Conservation (phyloP, 106 monocot genomes). For the Gastrodia elata region DNA sequence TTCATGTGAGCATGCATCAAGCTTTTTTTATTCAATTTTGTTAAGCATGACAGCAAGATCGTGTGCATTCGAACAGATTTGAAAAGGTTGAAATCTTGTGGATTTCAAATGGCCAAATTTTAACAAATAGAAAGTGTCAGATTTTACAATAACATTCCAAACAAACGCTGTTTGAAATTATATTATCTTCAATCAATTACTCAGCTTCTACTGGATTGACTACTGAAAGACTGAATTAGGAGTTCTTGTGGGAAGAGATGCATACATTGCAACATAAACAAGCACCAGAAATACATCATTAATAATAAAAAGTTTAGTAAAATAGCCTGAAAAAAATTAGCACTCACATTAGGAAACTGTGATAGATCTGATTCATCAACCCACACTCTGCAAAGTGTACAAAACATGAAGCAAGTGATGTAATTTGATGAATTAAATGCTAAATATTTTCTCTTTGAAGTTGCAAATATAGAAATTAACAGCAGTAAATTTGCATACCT, state of each 20-base stretch:
- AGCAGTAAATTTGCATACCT: constrained; percentile 11
- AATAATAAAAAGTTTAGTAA: not conserved
- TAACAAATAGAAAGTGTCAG: too few species aligned
- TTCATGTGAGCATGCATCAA: too few species aligned
- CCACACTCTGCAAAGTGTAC: constrained; percentile 37
- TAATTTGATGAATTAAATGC: not conserved
- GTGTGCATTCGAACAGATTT: too few species aligned
- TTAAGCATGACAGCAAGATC: too few species aligned
- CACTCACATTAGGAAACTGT: constrained; percentile 47
- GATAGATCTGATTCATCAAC: constrained; percentile 33
- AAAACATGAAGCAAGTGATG: not conserved
- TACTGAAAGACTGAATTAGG: not conserved
- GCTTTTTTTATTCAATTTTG: too few species aligned
- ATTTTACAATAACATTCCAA: too few species aligned
- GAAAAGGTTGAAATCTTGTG: too few species aligned
- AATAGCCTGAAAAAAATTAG: not conserved
- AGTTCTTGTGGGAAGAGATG: not conserved
- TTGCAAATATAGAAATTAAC: not conserved
- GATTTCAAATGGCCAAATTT: too few species aligned
- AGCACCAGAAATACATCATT: not conserved
- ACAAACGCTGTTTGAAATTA: too few species aligned
- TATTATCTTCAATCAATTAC: not conserved
- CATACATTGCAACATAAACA: not conserved
- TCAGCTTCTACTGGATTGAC: not conserved
- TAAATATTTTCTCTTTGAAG: not conserved